Evolutionary conservation across 169 alveolate species (phyloP), one percentile per base, ranked within the genome.

Genomic region (Cyclospora cayetanensis): DNA sequence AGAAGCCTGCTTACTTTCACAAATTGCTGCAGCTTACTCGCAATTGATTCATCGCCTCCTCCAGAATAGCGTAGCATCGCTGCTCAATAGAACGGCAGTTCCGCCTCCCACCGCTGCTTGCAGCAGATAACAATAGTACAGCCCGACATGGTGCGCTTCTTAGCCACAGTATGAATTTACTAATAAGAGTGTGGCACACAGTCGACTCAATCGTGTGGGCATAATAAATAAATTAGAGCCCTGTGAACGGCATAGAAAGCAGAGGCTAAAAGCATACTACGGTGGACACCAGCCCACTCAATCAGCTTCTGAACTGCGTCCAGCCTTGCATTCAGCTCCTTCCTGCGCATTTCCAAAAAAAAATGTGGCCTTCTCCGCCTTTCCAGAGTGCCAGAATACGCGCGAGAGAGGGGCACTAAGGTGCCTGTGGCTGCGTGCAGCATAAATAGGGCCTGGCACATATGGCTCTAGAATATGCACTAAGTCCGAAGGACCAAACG

Each of bases 11-110:
- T 53, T 53, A 22, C 22, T 53, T 22, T 53, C 22, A n/a, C 22
- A 22, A 22, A n/a, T n/a, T n/a, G n/a, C n/a, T n/a, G 1, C 41
- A n/a, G 34, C 89, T 90, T 31, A 90, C 93, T 82, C 94, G 96
- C 87, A 96, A 91, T 35, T 95, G 96, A 53, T 91, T 95, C 76
- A 95, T 94, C 37, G 96, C 92, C 52, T 95, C 95, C 76, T 96
- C 97, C 50, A 96, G 91, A 31, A 95, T 93, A 18, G 96, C 89
- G 90, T 95, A 96, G 68, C 95, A 94, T 55, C 96, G 80, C 93
- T 95, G 94, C 68, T 96, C 97, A 39, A 94, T 94, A 31, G 95
- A 95, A 76, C 94, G 92, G 74, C 92, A 90, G 88, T 96, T 95
- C 43, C 95, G 90, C 83, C 96, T 92, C 77, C 93, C 96, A 50